phyloP scores from a whole-genome alignment of 2,329 filamentous ascomycete species.

The Ophiostoma australiae region DNA sequence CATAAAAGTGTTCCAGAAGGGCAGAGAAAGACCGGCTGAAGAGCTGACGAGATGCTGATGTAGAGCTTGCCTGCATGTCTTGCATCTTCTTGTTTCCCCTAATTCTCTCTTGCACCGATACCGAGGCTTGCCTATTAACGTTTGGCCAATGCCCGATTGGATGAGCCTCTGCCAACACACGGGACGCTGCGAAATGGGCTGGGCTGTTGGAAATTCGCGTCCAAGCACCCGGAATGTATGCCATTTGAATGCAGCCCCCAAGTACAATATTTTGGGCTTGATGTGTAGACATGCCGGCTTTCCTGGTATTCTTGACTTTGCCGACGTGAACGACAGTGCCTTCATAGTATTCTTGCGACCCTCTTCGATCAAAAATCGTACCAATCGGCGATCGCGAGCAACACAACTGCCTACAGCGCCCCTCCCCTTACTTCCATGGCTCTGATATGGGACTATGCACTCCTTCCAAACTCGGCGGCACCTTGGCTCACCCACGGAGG shows the following conservation, averaged over 20 bases:
- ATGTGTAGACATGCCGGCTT: too few relatives aligned
- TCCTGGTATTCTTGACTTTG: too few relatives aligned
- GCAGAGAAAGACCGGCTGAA: slow-evolving; percentile 2
- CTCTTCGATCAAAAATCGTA: neutral
- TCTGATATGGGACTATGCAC: neutral
- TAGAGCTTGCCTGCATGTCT: neutral
- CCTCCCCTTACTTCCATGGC: neutral
- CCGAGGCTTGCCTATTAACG: neutral
- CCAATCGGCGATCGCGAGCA: neutral
- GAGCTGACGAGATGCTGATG: neutral
- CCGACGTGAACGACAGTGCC: too few relatives aligned
- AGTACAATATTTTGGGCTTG: too few relatives aligned
- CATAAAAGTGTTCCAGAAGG: neutral
- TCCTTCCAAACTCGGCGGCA: neutral
- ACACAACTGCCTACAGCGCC: neutral
- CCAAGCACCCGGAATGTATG: neutral
- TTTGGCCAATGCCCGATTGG: neutral
- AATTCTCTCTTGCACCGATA: neutral
- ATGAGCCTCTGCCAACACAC: neutral
- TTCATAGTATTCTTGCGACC: too few relatives aligned
- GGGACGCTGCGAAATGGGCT: neutral
- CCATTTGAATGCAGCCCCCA: neutral
- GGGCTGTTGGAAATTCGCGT: neutral
- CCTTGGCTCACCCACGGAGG: neutral
- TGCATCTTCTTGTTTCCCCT: neutral